These are phyloP conservation scores for Nannochloropsis salina DNA, from an alignment of 108 stramenopile species.

Conservation along the genomic window DNA sequence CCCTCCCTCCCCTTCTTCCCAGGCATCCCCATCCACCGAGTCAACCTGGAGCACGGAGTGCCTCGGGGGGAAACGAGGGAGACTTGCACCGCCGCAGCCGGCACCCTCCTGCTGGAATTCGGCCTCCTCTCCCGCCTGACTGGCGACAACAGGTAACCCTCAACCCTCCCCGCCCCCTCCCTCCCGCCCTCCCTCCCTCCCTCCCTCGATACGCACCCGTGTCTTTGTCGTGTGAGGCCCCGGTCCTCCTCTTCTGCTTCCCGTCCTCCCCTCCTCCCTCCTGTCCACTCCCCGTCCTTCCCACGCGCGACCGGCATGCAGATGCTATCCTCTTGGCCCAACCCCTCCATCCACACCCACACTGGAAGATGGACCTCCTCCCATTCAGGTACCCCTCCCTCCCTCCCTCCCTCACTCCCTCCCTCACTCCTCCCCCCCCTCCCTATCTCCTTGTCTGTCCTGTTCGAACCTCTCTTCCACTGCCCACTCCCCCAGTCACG, in stretches of 20 bases:
- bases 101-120: constrained; percentile 58
- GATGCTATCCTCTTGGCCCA: not conserved
- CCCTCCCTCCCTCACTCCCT: not conserved
- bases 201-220: not conserved
- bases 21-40: constrained; percentile 53
- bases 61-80: constrained; percentile 41
- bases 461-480: not conserved
- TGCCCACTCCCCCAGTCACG: not conserved
- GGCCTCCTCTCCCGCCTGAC: constrained; percentile 48
- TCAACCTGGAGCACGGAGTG: constrained; percentile 55
- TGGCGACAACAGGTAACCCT: constrained; percentile 32
- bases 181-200: not conserved
- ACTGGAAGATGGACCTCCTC: constrained; percentile 47
- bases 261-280: not conserved
- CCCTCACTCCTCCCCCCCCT: too few relatives aligned
- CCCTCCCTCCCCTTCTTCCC: not conserved
- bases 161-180: not conserved
- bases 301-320: not conserved
- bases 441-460: too few relatives aligned
- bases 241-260: not conserved
- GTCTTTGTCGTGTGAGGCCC: not conserved
- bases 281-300: not conserved
- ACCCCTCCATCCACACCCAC: not conserved
- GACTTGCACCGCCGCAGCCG: constrained; percentile 59
- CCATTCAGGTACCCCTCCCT: constrained; percentile 7